Conservation (phyloP, 306 rosid genomes). For the Datisca glomerata region DNA sequence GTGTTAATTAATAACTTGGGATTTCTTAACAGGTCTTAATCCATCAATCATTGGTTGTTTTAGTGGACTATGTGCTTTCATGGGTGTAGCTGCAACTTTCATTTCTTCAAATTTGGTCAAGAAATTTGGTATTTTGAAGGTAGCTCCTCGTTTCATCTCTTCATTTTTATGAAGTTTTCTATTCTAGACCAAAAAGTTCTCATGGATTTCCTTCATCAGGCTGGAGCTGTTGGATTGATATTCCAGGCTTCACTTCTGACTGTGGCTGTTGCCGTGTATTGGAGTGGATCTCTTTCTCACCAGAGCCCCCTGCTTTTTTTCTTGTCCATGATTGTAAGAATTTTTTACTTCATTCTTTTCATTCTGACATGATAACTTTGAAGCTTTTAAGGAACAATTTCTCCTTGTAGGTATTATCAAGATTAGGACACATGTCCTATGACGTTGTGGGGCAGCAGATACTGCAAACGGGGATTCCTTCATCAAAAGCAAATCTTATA, state of each 20-base stretch:
- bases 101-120: slow-evolving; percentile 71
- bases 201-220: slow-evolving; percentile 35
- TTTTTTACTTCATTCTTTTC: slow-evolving; percentile 5
- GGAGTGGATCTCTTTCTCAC: slow-evolving; percentile 54
- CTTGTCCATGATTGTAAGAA: slow-evolving; percentile 76
- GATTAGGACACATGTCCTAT: slow-evolving; percentile 92
- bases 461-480: slow-evolving; percentile 86
- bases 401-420: slow-evolving; percentile 58
- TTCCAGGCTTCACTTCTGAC: slow-evolving; percentile 88
- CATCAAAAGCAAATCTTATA: slow-evolving; percentile 88
- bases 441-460: slow-evolving; percentile 92
- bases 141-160: slow-evolving; percentile 14
- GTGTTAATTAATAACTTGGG: no score
- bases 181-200: slow-evolving; percentile 6
- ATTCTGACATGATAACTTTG: slow-evolving; percentile 2
- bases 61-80: slow-evolving; percentile 80
- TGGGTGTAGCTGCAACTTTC: slow-evolving; percentile 98
- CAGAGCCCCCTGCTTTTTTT: slow-evolving; percentile 72
- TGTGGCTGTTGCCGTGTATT: slow-evolving; percentile 76
- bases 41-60: slow-evolving; percentile 87
- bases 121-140: slow-evolving; percentile 83
- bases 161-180: slow-evolving; percentile 9
- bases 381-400: slow-evolving; percentile 7
- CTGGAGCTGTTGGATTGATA: slow-evolving; percentile 87
- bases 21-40: slow-evolving; percentile 75